These are phyloP conservation scores for Canariomyces notabilis DNA, from an alignment of 2,329 filamentous ascomycete species.

Conservation along the genomic window DNA sequence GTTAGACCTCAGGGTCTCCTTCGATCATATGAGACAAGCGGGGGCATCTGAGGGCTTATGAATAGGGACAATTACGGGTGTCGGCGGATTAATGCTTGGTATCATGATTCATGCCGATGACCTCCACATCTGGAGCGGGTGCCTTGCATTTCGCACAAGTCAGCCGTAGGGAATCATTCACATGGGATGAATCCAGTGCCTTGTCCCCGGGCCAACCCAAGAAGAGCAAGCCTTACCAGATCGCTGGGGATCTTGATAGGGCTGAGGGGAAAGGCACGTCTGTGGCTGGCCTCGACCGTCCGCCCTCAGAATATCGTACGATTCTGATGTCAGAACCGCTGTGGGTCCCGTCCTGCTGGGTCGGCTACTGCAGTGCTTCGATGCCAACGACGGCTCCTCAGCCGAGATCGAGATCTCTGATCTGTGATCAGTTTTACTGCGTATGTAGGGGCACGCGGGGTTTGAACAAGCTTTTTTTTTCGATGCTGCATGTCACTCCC, in stretches of 20 bases:
- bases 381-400: slow-evolving; percentile 1
- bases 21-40: no score
- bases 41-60: no score
- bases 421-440: background rate
- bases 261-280: slow-evolving; percentile 10
- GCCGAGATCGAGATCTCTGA: background rate
- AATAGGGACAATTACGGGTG: no score
- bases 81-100: no score
- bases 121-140: no score
- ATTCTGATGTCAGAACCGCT: slow-evolving; percentile 24
- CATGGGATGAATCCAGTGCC: no score
- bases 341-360: slow-evolving; percentile 11
- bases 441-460: slow-evolving; percentile 4
- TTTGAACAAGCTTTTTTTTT: background rate
- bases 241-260: slow-evolving; percentile 1
- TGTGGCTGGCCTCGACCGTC: slow-evolving; percentile 8
- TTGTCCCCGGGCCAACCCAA: no score
- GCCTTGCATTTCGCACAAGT: no score
- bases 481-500: background rate
- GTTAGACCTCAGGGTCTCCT: background rate
- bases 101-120: no score
- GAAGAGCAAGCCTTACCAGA: no score
- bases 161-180: no score
- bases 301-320: slow-evolving; percentile 23
- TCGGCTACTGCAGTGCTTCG: slow-evolving; percentile 6